Base-by-base conservation (phyloP, 1,139 yeast species). In the Candida albicans region DNA sequence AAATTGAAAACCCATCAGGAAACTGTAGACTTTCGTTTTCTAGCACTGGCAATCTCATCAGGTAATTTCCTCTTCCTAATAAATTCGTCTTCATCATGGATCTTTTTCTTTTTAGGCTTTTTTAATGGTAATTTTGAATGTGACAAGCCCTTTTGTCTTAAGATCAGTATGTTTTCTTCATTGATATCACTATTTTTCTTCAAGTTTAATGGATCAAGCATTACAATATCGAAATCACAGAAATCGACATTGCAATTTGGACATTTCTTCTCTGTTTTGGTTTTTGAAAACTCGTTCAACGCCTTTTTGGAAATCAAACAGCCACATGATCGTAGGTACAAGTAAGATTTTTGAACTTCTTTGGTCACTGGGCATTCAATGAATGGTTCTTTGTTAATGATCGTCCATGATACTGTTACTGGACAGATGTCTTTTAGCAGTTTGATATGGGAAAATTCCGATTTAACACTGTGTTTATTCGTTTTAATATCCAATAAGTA, bases 281-380 rank as follows among this genome's bases (percentile, higher is more conserved):
- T 40, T 14, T 40, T 53, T 46, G 38, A 41, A 14, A 33, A 61
- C 35, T 41, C 59, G 56, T 15, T 47, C 6, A 69, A 45, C 2
- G 62, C 45, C 39, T 58, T 64, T 37, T 54, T 53, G 1, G 67
- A 59, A 13, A 70, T 29, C 1, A 71, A 64, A 54, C 78, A 73
- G 7, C 79, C 79, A 58, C 79, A 74, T 0, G 64, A 47, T 35
- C 77, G 60, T 14, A 68, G 55, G 43, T 56, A 72, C 1, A 59
- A 61, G 45, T 59, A 68, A 0, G 53, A 40, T 7, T 62, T 62
- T 9, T 65, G 65, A 5, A 61, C 58, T 25, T 48, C 52, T 35
- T 53, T 51, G 2, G 62, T 75, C 13, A 82, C 61, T 0, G 84
- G 81, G 55, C 95, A 87, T 22, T 67, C 62, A 55, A 85, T 70